Evolutionary conservation across 805 yeast species (phyloP).

Genomic region (Wickerhamomyces bovis): DNA sequence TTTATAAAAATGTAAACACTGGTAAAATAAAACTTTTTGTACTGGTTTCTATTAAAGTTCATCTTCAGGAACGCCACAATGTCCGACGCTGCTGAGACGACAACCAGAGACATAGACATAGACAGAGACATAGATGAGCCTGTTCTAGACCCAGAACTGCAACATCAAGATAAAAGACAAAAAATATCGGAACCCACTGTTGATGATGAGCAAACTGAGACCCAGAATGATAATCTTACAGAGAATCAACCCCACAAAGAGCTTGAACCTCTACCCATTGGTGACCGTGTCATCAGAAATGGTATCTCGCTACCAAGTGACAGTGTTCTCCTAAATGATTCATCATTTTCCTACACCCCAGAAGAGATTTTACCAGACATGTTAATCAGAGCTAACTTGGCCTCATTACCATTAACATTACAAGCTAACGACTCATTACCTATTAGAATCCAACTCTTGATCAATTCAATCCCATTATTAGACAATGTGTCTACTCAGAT

Average conservation of each 20-base stretch:
- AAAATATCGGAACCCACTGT: not conserved
- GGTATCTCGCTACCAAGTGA: slow-evolving; percentile 20
- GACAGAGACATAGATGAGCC: not conserved
- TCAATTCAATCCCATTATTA: slow-evolving; percentile 67
- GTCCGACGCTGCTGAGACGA: not conserved
- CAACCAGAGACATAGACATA: not conserved
- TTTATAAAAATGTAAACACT: not conserved
- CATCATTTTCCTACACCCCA: not conserved
- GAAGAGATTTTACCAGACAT: slow-evolving; percentile 17
- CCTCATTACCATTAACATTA: slow-evolving; percentile 54
- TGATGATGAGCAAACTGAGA: not conserved
- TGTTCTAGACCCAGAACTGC: not conserved
- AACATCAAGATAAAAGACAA: not conserved
- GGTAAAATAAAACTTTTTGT: too few species aligned
- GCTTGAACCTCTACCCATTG: not conserved
- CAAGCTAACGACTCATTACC: slow-evolving; percentile 49
- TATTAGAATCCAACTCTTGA: slow-evolving; percentile 51
- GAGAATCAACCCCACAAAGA: not conserved
- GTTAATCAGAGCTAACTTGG: slow-evolving; percentile 40
- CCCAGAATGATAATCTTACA: not conserved
- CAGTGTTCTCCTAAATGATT: slow-evolving; percentile 13
- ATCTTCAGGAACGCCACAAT: not conserved
- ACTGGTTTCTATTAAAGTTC: too few species aligned
- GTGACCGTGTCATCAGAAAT: slow-evolving; percentile 5
- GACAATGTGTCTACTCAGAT: slow-evolving; percentile 82